Conservation (phyloP, 768 basidiomycete species). For the Porpolomopsis calyptriformis region DNA sequence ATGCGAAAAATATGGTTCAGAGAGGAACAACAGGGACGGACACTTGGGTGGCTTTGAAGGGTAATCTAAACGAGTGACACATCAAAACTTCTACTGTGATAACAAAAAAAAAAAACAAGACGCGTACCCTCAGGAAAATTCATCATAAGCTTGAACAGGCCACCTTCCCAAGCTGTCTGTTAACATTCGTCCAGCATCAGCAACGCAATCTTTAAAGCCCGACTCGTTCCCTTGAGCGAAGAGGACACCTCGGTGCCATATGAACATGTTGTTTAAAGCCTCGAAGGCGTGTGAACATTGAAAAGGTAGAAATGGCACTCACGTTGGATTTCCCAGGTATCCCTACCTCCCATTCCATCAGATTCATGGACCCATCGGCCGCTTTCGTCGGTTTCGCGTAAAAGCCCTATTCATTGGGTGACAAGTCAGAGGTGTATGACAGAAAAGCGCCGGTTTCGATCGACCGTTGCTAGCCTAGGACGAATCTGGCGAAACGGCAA, state of each 20-base stretch:
- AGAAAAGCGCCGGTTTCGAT: too few relatives aligned
- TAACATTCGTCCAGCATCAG: conserved; percentile 9
- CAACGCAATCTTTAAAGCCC: conserved; percentile 3
- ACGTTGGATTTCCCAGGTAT: conserved; percentile 90
- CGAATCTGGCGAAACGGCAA: too few relatives aligned
- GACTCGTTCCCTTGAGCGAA: conserved; percentile 9
- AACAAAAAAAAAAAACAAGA: background rate
- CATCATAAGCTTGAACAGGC: conserved; percentile 90
- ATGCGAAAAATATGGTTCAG: background rate
- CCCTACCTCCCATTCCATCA: conserved; percentile 98
- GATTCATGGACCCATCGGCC: conserved; percentile 86
- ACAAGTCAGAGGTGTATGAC: background rate
- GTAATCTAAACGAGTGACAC: conserved; percentile 48
- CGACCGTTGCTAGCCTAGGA: too few relatives aligned
- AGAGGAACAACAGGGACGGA: conserved; percentile 25
- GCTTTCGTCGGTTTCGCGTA: conserved; percentile 90
- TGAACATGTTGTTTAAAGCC: too few relatives aligned
- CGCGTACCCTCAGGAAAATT: conserved; percentile 88
- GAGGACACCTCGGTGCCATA: background rate
- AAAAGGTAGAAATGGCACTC: conserved; percentile 25
- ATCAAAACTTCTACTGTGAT: background rate
- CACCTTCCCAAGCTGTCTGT: conserved; percentile 95
- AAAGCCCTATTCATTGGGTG: conserved; percentile 59
- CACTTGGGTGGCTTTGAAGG: conserved; percentile 95
- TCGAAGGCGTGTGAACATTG: too few relatives aligned